Evolutionary conservation across 148 eudicot species (phyloP).

Genomic region (Simmondsia chinensis): DNA sequence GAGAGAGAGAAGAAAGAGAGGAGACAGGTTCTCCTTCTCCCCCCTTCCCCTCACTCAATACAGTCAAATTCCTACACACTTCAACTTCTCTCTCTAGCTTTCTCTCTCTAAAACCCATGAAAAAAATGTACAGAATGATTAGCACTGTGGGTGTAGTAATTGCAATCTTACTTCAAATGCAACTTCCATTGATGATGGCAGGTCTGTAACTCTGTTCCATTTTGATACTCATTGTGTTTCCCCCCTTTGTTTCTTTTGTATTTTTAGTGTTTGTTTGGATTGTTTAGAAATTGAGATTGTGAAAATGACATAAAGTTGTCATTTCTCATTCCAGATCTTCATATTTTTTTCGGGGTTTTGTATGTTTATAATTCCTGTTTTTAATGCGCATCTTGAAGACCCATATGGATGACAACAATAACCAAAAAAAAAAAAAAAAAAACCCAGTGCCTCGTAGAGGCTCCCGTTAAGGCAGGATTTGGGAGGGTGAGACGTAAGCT

Average conservation of each 20-base stretch:
- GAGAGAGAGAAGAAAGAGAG: too few species aligned
- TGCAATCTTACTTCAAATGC: not conserved
- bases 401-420: too few species aligned
- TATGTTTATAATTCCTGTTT: not conserved
- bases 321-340: not conserved
- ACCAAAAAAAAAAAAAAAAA: too few species aligned
- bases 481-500: too few species aligned
- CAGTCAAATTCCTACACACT: too few species aligned
- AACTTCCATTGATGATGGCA: constrained; percentile 9
- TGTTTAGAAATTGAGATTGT: not conserved
- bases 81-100: too few species aligned
- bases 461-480: too few species aligned
- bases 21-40: too few species aligned
- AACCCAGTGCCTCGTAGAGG: too few species aligned
- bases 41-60: too few species aligned
- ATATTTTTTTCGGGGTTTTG: not conserved
- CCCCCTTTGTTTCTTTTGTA: not conserved
- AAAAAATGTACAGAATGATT: not conserved
- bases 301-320: not conserved
- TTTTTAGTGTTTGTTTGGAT: not conserved
- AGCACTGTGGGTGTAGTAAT: constrained; percentile 5
- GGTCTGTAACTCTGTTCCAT: constrained; percentile 3
- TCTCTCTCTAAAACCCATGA: too few species aligned
- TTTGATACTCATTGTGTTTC: not conserved
- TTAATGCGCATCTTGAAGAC: too few species aligned